Evolutionary conservation across 805 yeast genomes (phyloP).

Genomic region (Suhomyces kilbournensis): DNA sequence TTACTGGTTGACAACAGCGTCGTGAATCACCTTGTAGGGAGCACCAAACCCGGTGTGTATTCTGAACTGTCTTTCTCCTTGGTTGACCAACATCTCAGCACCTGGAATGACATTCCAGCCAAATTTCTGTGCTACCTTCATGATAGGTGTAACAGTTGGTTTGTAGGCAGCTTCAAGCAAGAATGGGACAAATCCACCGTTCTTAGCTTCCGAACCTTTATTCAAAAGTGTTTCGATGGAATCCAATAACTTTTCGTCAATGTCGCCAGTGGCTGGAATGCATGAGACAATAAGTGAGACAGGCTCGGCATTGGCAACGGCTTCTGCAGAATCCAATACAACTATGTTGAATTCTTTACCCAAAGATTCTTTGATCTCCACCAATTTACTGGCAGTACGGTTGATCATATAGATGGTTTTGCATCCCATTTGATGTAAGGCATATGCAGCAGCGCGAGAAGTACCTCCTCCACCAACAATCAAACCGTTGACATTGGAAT

Average conservation of each 20-base stretch:
- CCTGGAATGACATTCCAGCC: constrained; percentile 90
- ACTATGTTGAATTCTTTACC: constrained; percentile 58
- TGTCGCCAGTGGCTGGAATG: constrained; percentile 76
- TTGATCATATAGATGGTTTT: constrained; percentile 71
- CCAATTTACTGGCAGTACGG: constrained; percentile 69
- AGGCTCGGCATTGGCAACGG: constrained; percentile 42
- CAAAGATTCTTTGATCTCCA: constrained; percentile 57
- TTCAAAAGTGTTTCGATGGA: constrained; percentile 48
- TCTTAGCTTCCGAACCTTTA: constrained; percentile 31
- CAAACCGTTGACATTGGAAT: constrained; percentile 52
- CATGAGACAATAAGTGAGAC: constrained; percentile 71
- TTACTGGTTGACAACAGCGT: constrained; percentile 45
- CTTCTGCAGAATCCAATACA: constrained; percentile 48
- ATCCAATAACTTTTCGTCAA: constrained; percentile 50
- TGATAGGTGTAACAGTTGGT: constrained; percentile 81
- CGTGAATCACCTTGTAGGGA: constrained; percentile 58
- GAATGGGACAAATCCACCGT: constrained; percentile 46
- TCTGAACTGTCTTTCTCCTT: constrained; percentile 85
- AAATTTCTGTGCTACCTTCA: constrained; percentile 65
- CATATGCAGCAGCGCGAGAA: constrained; percentile 89
- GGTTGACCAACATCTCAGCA: constrained; percentile 86
- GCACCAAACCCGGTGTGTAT: constrained; percentile 69
- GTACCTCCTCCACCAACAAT: constrained; percentile 98
- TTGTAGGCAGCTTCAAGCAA: constrained; percentile 93
- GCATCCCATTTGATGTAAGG: constrained; percentile 78